These are phyloP conservation scores for Lasiosphaeriaceae sp. DNA, from an alignment of 495 filamentous ascomycete genomes.

Conservation along the genomic window DNA sequence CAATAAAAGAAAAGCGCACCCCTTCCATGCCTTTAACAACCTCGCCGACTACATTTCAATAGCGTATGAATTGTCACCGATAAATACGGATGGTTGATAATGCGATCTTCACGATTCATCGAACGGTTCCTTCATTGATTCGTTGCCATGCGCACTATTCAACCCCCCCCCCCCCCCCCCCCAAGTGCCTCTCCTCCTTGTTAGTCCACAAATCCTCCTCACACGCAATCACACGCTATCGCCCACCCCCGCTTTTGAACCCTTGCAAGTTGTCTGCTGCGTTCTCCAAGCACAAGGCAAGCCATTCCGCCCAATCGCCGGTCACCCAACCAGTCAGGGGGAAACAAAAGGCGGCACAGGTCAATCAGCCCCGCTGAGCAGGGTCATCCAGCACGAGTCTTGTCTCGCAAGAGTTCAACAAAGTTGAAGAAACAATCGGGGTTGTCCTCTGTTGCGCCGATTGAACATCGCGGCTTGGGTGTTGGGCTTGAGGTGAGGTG, in stretches of 20 bases:
- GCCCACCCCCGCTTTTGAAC: conserved; percentile 31
- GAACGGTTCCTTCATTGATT: not conserved
- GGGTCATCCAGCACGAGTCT: conserved; percentile 2
- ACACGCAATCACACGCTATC: conserved; percentile 36
- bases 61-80: too few relatives aligned
- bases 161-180: not conserved
- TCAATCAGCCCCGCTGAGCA: conserved; percentile 11
- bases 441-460: too few relatives aligned
- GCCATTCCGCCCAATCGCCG: conserved; percentile 16
- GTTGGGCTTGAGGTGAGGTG: too few relatives aligned
- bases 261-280: conserved; percentile 23
- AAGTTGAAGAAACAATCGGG: too few relatives aligned
- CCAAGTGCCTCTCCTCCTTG: conserved; percentile 8
- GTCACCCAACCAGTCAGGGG: conserved; percentile 17
- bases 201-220: conserved; percentile 29
- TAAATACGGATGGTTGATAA: too few relatives aligned
- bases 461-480: too few relatives aligned
- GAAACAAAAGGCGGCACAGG: conserved; percentile 18
- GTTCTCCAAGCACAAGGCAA: conserved; percentile 18
- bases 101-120: too few relatives aligned
- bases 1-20: too few relatives aligned
- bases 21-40: too few relatives aligned
- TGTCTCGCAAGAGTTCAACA: not conserved
- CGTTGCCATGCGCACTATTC: not conserved
- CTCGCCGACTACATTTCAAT: too few relatives aligned